Evolutionary conservation across 257 asterid genomes (phyloP), one percentile per base, ranked within the genome.

Genomic region (Ilex asprella): DNA sequence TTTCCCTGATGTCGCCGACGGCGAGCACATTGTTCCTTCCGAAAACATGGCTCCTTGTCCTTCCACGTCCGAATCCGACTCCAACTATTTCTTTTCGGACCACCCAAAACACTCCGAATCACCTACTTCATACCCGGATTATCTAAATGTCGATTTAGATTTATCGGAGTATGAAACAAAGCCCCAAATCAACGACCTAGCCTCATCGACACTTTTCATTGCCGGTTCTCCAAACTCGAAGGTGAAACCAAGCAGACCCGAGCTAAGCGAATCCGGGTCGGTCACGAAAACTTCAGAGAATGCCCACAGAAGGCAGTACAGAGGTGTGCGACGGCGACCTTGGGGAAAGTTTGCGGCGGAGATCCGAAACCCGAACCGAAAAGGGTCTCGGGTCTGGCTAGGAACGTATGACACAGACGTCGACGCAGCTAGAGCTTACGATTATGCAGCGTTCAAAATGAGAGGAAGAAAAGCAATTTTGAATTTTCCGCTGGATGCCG

Each of bases 301-400:
- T 12, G 51, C 75, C 27, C 68, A 32, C 63, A 62, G 63, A 35
- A 78, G 72, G 80, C 72, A 54, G 12, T 86, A 72, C 79, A 70
- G 97, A 71, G 97, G 97, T 5, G 97, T 89, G 0, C 75, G 97
- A 75, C 80, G 81, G 78, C 71, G 97, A 75, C 95, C 97, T 39
- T 89, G 97, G 97, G 97, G 97, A 10, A 89, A 87, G 60, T 89
- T 70, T 11, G 97, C 97, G 0, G 95, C 97, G 21, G 97, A 89
- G 81, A 89, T 89, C 39, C 84, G 95, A 10, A 95, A 89, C 68
- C 95, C 95, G 56, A 31, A 60, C 72, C 79, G 85, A 65, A 89
- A 85, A 46, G 95, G 97, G 5, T 61, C 82, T 21, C 86, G 95
- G 76, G 78, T 87, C 52, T 89, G 97, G 97, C 62, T 89, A 7